Evolutionary conservation across 2,329 filamentous ascomycete species (phyloP), one percentile per base, ranked within the genome.

Genomic region (Ceratocystis ficicola): DNA sequence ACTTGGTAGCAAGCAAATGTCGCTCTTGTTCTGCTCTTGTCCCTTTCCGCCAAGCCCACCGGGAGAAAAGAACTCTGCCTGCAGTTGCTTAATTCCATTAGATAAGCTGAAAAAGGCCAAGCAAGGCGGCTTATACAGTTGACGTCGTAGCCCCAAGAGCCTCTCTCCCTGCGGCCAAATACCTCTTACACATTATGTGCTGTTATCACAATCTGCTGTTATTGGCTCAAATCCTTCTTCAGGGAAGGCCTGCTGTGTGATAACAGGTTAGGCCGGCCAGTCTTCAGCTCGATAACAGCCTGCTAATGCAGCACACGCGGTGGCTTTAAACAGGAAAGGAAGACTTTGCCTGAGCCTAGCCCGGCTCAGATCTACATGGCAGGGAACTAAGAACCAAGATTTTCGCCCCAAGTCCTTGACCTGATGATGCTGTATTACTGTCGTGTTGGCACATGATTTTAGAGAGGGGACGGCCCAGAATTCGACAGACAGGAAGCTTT

Each of bases 41-140:
- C 2, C n/a, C 7, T 28, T 10, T n/a, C 20, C 17, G 55, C 44
- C 44, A 46, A 17, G 12, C 17, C 46, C 46, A 22, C 46, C 46
- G 3, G 20, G 32, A 10, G 10, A 36, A 36, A 36, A 36, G 32
- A 36, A 36, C 32, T 36, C 8, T 59, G 52, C 28, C 8, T 59
- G 52, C 28, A 32, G 5, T 59, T 59, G 20, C 52, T 7, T 5
- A 36, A n/a, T 15, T 12, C 10, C 30, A 32, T 8, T 6, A 41
- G 59, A 62, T 28, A 62, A 62, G 59, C 22, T 20, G 44, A 62
- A 25, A 12, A 28, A 25, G 25, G 59, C n/a, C 25, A 62, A 44
- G 20, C 59, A 62, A 62, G 3, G 59, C 30, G 44, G 30, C 7
- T 12, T 30, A 32, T 10, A 32, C 15, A 32, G 17, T 25, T 32